A percentile compares a stretch with the other conserved stretches of the same genome.
phyloP scores from a whole-genome alignment of 2,329 filamentous ascomycete genomes.

The Stachybotrys chlorohalonatus region DNA sequence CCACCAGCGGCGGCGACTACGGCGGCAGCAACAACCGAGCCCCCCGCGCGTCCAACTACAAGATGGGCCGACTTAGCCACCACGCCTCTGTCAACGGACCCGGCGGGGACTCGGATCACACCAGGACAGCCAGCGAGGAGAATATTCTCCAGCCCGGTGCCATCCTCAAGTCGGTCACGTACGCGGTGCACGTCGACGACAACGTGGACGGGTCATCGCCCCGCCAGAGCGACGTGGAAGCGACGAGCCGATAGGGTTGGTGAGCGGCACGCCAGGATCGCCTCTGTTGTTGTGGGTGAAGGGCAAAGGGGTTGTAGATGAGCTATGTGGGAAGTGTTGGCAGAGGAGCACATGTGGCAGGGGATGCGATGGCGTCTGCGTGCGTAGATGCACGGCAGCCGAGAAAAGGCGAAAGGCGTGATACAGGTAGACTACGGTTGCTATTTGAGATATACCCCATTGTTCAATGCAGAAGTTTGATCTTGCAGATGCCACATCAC shows the following conservation, averaged over 20 bases:
- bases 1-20: conserved; percentile 20
- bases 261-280: not conserved
- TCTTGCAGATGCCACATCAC: too few relatives aligned
- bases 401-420: not conserved
- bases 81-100: conserved; percentile 17
- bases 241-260: not conserved
- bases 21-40: conserved; percentile 11
- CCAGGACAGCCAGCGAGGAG: conserved; percentile 25
- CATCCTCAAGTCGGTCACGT: conserved; percentile 34
- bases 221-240: not conserved
- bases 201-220: conserved; percentile 1
- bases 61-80: conserved; percentile 27
- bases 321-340: not conserved
- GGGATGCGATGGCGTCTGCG: not conserved
- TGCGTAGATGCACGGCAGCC: not conserved
- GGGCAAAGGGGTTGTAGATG: not conserved
- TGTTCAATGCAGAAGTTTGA: not conserved
- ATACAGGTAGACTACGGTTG: not conserved
- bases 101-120: conserved; percentile 12
- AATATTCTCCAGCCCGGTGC: conserved; percentile 24
- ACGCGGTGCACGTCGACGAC: conserved; percentile 28
- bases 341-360: not conserved
- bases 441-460: not conserved
- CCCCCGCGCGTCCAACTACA: conserved; percentile 19
- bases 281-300: not conserved